phyloP scores from a whole-genome alignment of 176 grass and related monocot species.

The Typha latifolia region DNA sequence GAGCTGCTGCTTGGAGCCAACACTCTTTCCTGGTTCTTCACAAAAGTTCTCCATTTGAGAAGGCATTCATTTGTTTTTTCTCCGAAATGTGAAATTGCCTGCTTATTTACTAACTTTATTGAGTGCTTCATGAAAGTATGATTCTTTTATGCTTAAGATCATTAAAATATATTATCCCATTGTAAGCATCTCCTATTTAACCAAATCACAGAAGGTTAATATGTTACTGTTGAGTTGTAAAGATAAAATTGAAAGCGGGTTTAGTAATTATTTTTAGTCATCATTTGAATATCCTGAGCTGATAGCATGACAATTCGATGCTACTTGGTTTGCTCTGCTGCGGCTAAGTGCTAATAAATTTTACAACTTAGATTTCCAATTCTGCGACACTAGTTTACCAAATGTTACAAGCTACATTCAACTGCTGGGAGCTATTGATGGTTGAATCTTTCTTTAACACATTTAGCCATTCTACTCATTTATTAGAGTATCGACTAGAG shows the following conservation, averaged over 20 bases:
- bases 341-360: too few relatives aligned
- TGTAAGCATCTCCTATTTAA: neutral
- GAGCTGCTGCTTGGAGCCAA: neutral
- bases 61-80: neutral
- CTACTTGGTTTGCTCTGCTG: too few relatives aligned
- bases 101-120: neutral
- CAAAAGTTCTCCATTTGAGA: neutral
- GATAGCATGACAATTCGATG: neutral
- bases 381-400: too few relatives aligned
- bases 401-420: too few relatives aligned
- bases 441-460: too few relatives aligned
- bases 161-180: neutral
- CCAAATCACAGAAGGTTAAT: neutral
- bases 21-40: neutral
- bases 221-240: neutral
- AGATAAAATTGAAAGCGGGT: neutral
- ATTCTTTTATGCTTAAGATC: neutral
- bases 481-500: too few relatives aligned
- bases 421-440: too few relatives aligned
- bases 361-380: too few relatives aligned
- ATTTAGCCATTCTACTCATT: too few relatives aligned
- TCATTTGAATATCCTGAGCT: neutral
- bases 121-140: neutral
- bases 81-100: neutral
- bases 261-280: neutral